Evolutionary conservation across 2,329 filamentous ascomycete genomes (phyloP), one percentile per base, ranked within the genome.

Genomic region (Claviceps pusilla): DNA sequence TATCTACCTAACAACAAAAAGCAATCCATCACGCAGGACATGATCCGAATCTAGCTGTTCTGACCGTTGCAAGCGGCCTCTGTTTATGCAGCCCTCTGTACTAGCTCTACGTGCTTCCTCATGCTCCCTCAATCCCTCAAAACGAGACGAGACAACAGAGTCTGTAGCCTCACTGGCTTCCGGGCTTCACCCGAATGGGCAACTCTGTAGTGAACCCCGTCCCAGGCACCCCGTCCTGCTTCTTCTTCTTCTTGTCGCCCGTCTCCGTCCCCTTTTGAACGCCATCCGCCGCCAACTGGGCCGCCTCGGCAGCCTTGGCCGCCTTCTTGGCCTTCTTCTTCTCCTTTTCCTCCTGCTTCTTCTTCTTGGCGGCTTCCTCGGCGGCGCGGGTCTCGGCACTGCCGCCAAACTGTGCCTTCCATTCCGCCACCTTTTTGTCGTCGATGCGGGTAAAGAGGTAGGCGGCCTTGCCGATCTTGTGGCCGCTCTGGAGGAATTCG

Each of bases 381-480:
- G 73, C 74, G 4, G 73, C 74, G 7, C 56, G 54, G 33, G 57
- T 46, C 68, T 77, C 77, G 3, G 73, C 74, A 3, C 73, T 74
- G n/a, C 76, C 75, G 58, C 87, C 82, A 61, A 84, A 95, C 60
- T 79, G 77, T 58, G 85, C 80, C 56, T 85, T 82, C 89, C 89
- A 95, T 66, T 91, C 86, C 52, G 85, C 80, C 49, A 86, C 82
- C 73, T 90, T 91, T 68, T 87, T 83, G 10, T 84, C 76, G 59
- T 89, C 86, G 64, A 95, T 95, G 53, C 78, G 79, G n/a, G 80
- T 80, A 71, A 95, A 95, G 37, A 95, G 76, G 46, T 89, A 84
- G 59, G 81, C 79, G 0, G 89, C 82, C 65, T 85, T 84, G 60
- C 88, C 87, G 59, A 96, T 85, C 66, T 83, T 84, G 72, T 95